These are phyloP conservation scores for Helminthosporium solani DNA, from an alignment of 2,329 filamentous ascomycete genomes.

Conservation along the genomic window DNA sequence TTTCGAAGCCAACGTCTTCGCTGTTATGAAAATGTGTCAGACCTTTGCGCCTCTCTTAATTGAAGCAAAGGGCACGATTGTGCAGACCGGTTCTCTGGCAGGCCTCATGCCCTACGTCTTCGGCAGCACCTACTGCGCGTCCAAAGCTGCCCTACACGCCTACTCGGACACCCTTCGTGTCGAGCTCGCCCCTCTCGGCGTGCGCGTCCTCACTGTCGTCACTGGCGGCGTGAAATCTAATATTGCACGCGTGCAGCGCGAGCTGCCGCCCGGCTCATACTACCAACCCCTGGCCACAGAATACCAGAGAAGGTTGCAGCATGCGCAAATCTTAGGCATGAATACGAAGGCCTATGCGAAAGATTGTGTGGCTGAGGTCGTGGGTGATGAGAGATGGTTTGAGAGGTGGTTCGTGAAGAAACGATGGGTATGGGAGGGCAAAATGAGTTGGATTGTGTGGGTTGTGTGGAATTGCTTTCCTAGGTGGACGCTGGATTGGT, in stretches of 20 bases:
- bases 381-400: constrained; percentile 39
- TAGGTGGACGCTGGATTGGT: constrained; percentile 38
- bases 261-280: constrained; percentile 50
- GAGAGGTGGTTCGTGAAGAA: constrained; percentile 35
- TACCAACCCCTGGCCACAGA: constrained; percentile 55
- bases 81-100: constrained; percentile 49
- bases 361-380: constrained; percentile 55
- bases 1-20: constrained; percentile 53
- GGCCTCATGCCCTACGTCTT: constrained; percentile 42
- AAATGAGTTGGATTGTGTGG: constrained; percentile 52
- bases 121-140: constrained; percentile 55
- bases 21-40: constrained; percentile 59
- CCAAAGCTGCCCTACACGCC: constrained; percentile 60
- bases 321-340: constrained; percentile 57
- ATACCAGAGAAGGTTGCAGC: constrained; percentile 53
- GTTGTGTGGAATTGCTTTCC: constrained; percentile 53
- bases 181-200: constrained; percentile 55
- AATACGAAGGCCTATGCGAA: constrained; percentile 55
- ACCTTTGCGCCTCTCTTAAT: constrained; percentile 57
- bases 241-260: constrained; percentile 55
- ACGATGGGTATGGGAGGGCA: constrained; percentile 58
- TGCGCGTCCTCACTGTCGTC: constrained; percentile 51
- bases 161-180: constrained; percentile 61
- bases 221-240: constrained; percentile 63
- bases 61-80: constrained; percentile 47